Percentiles rank a stretch among this genome's conserved stretches.
Evolutionary conservation across 345 rosid genomes (phyloP).

Genomic region (Eutrema heterophyllum): DNA sequence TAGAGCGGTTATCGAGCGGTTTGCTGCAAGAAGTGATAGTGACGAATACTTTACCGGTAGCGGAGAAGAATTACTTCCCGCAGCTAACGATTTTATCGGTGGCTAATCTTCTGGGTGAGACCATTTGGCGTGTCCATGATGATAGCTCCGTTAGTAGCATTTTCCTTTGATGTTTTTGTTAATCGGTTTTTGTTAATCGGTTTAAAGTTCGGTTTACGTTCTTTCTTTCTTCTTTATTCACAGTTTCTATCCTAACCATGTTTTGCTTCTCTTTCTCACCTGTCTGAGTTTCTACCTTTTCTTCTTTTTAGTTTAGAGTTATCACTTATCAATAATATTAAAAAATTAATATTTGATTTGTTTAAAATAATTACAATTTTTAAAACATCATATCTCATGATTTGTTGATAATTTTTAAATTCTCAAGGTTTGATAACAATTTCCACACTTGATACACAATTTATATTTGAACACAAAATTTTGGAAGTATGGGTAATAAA

Average conservation of each 20-base stretch:
- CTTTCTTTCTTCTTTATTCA: background rate
- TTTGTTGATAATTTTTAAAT: too few species aligned
- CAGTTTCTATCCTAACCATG: constrained; percentile 13
- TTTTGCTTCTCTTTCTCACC: constrained; percentile 7
- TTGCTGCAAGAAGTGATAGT: constrained; percentile 78
- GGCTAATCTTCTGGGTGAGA: constrained; percentile 79
- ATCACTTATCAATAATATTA: background rate
- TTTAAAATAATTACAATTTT: too few species aligned
- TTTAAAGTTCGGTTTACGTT: background rate
- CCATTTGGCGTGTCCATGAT: constrained; percentile 87
- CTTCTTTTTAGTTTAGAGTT: background rate
- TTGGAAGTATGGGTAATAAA: too few species aligned
- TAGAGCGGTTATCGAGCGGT: constrained; percentile 74
- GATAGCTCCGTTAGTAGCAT: constrained; percentile 78
- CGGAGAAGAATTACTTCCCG: constrained; percentile 72
- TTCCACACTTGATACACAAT: too few species aligned
- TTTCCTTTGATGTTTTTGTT: constrained; percentile 37
- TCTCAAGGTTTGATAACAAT: too few species aligned
- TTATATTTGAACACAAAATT: too few species aligned
- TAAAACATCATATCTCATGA: too few species aligned
- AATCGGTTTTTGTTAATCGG: background rate
- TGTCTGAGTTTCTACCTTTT: background rate
- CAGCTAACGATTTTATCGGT: constrained; percentile 71
- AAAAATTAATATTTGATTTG: background rate
- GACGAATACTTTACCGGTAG: constrained; percentile 68